Evolutionary conservation across 495 filamentous ascomycete genomes (phyloP), one percentile per base, ranked within the genome.

Genomic region (Copromyces sp.): DNA sequence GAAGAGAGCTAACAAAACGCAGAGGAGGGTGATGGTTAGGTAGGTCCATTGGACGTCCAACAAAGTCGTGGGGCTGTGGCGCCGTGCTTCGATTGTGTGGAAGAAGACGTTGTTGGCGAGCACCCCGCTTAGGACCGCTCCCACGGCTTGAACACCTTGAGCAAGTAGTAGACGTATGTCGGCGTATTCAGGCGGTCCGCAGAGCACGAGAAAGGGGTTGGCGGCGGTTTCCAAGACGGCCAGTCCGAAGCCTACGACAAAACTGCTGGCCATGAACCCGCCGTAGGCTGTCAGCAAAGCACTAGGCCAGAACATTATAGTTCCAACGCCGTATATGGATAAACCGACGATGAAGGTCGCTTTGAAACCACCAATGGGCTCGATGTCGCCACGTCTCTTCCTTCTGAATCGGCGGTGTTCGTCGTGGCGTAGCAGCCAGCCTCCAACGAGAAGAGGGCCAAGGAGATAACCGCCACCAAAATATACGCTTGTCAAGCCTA

Each of bases 1-100:
- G 76, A 86, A 86, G 20, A 88, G 80, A 1, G 87, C 88, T 24
- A 92, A 86, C 35, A 86, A 81, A 68, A 90, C 91, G 71, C 90
- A 90, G 73, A 93, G 90, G 45, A 91, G 87, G 4, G 90, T 90
- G 69, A 93, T 89, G 68, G 86, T 90, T 0, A 93, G 85, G 77
- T 93, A 94, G 0, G 90, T 87, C 91, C 92, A 93, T 78, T 94
- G 92, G 29, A 94, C 91, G 68, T 90, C 86, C 68, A 91, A 85
- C 1, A 88, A 81, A 2, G 80, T 81, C 12, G 75, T 75, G 5
- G 80, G 77, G 3, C 29, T 59, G 11, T 69, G 20, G 3, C 29
- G 4, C 8, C 71, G 69, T 12, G 70, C 70, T 65, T 73, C 77
- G 20, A 76, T 70, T 6, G 53, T 65, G 37, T 47, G 70, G 79